Evolutionary conservation across 1,284 basidiomycete genomes (phyloP).

Genomic region (Rhodotorula sp.): DNA sequence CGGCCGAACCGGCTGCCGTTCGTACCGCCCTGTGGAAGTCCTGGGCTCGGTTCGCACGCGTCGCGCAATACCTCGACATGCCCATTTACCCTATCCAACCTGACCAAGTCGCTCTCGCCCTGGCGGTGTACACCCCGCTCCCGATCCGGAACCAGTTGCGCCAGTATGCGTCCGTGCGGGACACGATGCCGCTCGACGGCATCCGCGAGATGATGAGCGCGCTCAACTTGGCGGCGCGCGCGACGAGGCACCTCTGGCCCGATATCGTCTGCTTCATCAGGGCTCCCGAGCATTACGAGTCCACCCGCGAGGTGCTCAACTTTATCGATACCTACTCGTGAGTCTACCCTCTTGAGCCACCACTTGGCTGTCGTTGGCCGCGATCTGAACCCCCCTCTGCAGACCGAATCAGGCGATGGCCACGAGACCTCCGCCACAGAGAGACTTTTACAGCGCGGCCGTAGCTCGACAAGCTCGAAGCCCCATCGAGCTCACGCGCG

Average conservation of each 20-base stretch:
- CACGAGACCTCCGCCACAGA: neutral
- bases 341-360: neutral
- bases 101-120: slow-evolving; percentile 25
- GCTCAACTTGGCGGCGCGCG: slow-evolving; percentile 15
- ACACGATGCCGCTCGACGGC: neutral
- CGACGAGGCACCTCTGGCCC: slow-evolving; percentile 20
- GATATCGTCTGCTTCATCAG: slow-evolving; percentile 6
- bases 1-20: neutral
- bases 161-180: neutral
- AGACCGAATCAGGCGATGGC: neutral
- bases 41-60: slow-evolving; percentile 12
- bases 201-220: slow-evolving; percentile 4
- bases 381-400: too few species aligned
- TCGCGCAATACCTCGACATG: slow-evolving; percentile 12
- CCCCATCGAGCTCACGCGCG: neutral
- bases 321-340: neutral
- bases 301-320: neutral
- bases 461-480: neutral
- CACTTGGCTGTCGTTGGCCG: too few species aligned
- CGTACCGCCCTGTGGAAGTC: slow-evolving; percentile 1
- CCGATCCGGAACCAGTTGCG: slow-evolving; percentile 10
- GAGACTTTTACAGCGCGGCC: neutral
- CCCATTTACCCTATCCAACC: slow-evolving; percentile 27
- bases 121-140: slow-evolving; percentile 10
- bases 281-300: neutral